A percentile compares a stretch with the other conserved stretches of the same genome.
These are phyloP conservation scores for Fusarium sp. DNA, from an alignment of 2,329 filamentous ascomycete genomes.

Conservation along the genomic window DNA sequence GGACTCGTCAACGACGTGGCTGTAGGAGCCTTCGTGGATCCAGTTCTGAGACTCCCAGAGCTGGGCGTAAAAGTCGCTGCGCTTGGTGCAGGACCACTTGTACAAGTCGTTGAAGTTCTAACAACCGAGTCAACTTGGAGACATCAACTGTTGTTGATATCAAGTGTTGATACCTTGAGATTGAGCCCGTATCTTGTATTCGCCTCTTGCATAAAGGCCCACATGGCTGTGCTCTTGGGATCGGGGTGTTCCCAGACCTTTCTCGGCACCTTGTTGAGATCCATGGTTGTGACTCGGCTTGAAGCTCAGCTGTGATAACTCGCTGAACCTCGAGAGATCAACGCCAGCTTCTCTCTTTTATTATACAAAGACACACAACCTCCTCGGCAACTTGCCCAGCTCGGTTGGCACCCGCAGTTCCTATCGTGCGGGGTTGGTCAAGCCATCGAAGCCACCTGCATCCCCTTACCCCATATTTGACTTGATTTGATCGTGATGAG, in stretches of 20 bases:
- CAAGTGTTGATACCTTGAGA: slow-evolving; percentile 66
- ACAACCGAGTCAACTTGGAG: not conserved
- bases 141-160: no score
- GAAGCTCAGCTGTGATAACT: not conserved
- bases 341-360: not conserved
- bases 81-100: slow-evolving; percentile 75
- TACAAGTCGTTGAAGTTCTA: slow-evolving; percentile 81
- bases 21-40: slow-evolving; percentile 75
- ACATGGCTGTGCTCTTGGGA: slow-evolving; percentile 75
- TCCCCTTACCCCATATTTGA: slow-evolving; percentile 13
- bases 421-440: slow-evolving; percentile 43
- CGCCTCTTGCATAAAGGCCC: slow-evolving; percentile 75
- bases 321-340: not conserved
- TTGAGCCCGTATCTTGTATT: slow-evolving; percentile 71
- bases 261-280: slow-evolving; percentile 61
- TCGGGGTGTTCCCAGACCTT: slow-evolving; percentile 80
- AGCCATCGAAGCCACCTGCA: slow-evolving; percentile 8
- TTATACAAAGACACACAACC: slow-evolving; percentile 17
- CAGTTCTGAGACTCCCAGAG: slow-evolving; percentile 73
- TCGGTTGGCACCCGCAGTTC: not conserved
- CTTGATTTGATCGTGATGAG: not conserved
- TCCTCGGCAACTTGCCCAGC: slow-evolving; percentile 41
- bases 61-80: slow-evolving; percentile 76
- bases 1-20: slow-evolving; percentile 76
- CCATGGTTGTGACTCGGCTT: slow-evolving; percentile 45